Evolutionary conservation across 345 rosid species (phyloP).

Genomic region (Corymbia maculata): DNA sequence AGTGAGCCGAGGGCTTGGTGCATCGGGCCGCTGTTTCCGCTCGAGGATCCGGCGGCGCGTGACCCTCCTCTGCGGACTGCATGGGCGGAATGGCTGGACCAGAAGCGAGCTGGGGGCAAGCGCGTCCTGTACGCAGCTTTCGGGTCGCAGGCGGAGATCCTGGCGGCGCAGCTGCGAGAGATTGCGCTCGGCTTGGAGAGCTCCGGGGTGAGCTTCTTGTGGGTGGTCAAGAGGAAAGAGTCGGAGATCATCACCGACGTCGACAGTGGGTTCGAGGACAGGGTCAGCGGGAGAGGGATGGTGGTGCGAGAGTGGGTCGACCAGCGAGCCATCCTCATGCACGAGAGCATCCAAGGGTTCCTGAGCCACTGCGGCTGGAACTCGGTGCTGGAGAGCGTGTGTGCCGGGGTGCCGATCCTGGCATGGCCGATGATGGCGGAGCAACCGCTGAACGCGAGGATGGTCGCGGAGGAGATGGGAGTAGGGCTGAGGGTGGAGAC

Average conservation of each 20-base stretch:
- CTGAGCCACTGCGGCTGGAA: constrained; percentile 92
- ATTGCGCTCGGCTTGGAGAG: constrained; percentile 47
- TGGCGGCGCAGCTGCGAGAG: constrained; percentile 39
- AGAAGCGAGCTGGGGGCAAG: constrained; percentile 24
- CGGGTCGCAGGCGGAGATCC: constrained; percentile 66
- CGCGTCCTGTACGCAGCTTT: constrained; percentile 69
- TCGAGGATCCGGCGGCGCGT: not conserved
- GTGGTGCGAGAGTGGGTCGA: constrained; percentile 67
- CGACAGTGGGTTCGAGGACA: constrained; percentile 35
- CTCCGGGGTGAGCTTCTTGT: constrained; percentile 45
- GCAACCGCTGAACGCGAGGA: constrained; percentile 55
- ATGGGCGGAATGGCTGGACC: constrained; percentile 64
- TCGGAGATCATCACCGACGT: not conserved
- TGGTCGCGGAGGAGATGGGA: constrained; percentile 56
- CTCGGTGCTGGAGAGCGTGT: constrained; percentile 57
- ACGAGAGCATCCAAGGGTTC: constrained; percentile 49
- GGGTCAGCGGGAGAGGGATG: constrained; percentile 36
- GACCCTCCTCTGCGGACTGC: constrained; percentile 9
- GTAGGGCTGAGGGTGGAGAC: constrained; percentile 51
- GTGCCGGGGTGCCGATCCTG: constrained; percentile 58
- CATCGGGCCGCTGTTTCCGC: constrained; percentile 57
- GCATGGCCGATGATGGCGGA: constrained; percentile 84
- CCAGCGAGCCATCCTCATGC: constrained; percentile 45
- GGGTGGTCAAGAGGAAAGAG: constrained; percentile 42
- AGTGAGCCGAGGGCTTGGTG: constrained; percentile 13